These are phyloP conservation scores for Juncus effusus DNA, from an alignment of 176 grass and related monocot genomes.

Conservation along the genomic window DNA sequence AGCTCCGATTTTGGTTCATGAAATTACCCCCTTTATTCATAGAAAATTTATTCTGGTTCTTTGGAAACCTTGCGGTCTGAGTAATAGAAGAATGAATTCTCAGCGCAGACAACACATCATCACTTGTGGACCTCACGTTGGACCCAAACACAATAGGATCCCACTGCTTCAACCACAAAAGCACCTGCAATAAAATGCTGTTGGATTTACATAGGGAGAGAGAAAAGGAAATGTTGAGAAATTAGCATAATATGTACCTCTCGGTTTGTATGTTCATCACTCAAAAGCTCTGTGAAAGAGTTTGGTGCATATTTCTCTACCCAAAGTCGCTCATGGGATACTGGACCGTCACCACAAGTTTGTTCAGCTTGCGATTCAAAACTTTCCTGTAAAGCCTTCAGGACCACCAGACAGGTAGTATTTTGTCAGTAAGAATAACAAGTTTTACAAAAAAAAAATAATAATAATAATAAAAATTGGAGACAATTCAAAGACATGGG, in stretches of 20 bases:
- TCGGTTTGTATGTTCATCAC: constrained; percentile 85
- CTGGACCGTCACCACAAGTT: constrained; percentile 23
- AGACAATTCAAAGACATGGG: not conserved
- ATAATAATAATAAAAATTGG: constrained; percentile 13
- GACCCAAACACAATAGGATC: constrained; percentile 92
- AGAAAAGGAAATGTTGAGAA: not conserved
- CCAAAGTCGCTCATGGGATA: constrained; percentile 82
- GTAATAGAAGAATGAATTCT: constrained; percentile 59
- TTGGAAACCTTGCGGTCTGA: constrained; percentile 46
- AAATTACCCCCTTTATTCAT: constrained; percentile 42
- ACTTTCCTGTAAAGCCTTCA: constrained; percentile 76
- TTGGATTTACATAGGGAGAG: not conserved
- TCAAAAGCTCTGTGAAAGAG: constrained; percentile 91
- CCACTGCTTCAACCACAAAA: constrained; percentile 96
- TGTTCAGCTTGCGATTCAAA: constrained; percentile 32
- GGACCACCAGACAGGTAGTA: not conserved
- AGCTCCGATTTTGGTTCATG: constrained; percentile 33
- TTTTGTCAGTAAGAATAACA: no score
- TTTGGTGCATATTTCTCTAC: constrained; percentile 82
- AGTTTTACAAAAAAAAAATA: no score
- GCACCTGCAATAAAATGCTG: constrained; percentile 40
- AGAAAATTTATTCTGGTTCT: constrained; percentile 49
- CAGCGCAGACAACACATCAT: constrained; percentile 76
- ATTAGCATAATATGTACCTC: constrained; percentile 43
- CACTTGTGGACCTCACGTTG: constrained; percentile 63